phyloP scores from a whole-genome alignment of 371 early-diverging fungal species.

The Rhizomucor miehei region DNA sequence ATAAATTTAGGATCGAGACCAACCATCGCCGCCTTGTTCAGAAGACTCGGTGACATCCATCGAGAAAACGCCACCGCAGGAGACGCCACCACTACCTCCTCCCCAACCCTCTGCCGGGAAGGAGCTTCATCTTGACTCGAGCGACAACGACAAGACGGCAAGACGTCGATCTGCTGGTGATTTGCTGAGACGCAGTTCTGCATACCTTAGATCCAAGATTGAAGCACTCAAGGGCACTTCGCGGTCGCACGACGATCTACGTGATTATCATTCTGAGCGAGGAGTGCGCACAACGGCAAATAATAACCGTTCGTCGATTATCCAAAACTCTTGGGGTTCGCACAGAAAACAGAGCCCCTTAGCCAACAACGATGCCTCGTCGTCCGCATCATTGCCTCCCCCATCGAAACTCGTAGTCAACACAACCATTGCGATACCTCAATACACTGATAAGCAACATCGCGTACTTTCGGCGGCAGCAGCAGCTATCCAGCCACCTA shows the following conservation, averaged over 20 bases:
- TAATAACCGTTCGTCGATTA: too few species aligned
- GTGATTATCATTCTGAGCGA: background rate
- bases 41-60: background rate
- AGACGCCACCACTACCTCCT: background rate
- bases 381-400: constrained; percentile 9
- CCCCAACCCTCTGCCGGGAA: background rate
- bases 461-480: constrained; percentile 10
- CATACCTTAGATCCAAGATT: constrained; percentile 40
- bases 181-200: constrained; percentile 40
- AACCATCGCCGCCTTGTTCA: too few species aligned
- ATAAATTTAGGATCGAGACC: too few species aligned
- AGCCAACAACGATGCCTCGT: background rate
- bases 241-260: constrained; percentile 14
- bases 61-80: background rate
- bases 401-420: constrained; percentile 36
- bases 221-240: constrained; percentile 23
- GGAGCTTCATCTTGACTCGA: background rate
- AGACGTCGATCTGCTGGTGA: constrained; percentile 38
- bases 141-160: background rate
- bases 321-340: too few species aligned
- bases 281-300: too few species aligned
- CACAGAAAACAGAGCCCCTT: background rate
- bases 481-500: constrained; percentile 23
- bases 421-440: constrained; percentile 37
- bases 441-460: constrained; percentile 9